phyloP scores from a whole-genome alignment of 257 asterid species.

The Plantago ovata region DNA sequence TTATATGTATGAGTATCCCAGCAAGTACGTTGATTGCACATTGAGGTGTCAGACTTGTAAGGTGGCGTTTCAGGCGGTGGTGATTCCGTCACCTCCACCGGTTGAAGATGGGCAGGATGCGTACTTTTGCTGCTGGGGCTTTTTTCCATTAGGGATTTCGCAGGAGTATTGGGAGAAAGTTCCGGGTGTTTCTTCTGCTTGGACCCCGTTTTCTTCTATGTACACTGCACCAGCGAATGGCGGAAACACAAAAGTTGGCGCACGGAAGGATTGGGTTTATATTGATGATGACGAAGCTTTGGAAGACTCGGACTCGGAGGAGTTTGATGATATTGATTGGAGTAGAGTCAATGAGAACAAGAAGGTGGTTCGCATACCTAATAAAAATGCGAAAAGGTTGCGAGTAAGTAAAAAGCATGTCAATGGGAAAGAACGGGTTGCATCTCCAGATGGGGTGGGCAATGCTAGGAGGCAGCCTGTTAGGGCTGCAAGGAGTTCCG shows the following conservation, averaged over 20 bases:
- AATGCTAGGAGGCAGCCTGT: conserved; percentile 66
- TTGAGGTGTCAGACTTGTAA: conserved; percentile 74
- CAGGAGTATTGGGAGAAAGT: conserved; percentile 49
- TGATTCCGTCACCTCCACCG: conserved; percentile 70
- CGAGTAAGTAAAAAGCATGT: conserved; percentile 50
- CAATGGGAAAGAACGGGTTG: conserved; percentile 31
- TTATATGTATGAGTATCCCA: conserved; percentile 78
- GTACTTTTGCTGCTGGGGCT: conserved; percentile 88
- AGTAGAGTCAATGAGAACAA: conserved; percentile 35
- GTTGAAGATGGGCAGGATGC: conserved; percentile 59
- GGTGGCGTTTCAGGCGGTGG: conserved; percentile 78
- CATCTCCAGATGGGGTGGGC: conserved; percentile 35
- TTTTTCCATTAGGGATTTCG: conserved; percentile 72
- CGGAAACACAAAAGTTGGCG: conserved; percentile 28
- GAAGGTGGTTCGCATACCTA: conserved; percentile 31
- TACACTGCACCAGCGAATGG: conserved; percentile 38
- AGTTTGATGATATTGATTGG: conserved; percentile 53
- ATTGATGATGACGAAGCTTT: conserved; percentile 68
- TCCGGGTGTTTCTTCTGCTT: conserved; percentile 37
- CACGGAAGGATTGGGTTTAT: conserved; percentile 42
- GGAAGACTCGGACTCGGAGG: conserved; percentile 64
- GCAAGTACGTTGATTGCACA: conserved; percentile 57
- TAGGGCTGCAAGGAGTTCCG: conserved; percentile 62
- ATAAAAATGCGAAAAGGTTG: conserved; percentile 37
- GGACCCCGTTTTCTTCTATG: conserved; percentile 93